phyloP scores from a whole-genome alignment of 805 yeast species.

The Wickerhamiella nectarea region DNA sequence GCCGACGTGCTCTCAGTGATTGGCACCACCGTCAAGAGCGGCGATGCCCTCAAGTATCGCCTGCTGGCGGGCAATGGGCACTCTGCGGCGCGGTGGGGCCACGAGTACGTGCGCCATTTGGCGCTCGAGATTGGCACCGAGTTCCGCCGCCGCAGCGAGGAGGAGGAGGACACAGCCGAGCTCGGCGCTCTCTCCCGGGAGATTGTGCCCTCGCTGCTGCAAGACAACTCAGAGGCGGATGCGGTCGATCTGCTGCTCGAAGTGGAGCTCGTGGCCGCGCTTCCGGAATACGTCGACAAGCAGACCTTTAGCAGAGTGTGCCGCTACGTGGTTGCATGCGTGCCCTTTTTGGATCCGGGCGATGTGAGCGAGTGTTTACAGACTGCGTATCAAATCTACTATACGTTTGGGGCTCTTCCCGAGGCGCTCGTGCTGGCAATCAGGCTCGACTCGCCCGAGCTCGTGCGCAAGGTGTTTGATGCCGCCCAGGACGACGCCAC shows the following conservation, averaged over 20 bases:
- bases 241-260: slow-evolving; percentile 90
- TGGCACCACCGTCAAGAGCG: slow-evolving; percentile 57
- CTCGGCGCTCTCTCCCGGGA: slow-evolving; percentile 55
- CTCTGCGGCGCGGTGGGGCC: slow-evolving; percentile 77
- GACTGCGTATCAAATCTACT: slow-evolving; percentile 77
- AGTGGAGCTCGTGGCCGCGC: slow-evolving; percentile 70
- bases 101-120: slow-evolving; percentile 90
- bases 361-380: slow-evolving; percentile 76
- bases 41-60: slow-evolving; percentile 71
- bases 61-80: slow-evolving; percentile 43
- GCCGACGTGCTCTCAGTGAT: slow-evolving; percentile 87
- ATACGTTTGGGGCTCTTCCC: slow-evolving; percentile 63
- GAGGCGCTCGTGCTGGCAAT: slow-evolving; percentile 80
- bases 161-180: slow-evolving; percentile 21
- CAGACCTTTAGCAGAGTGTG: slow-evolving; percentile 80
- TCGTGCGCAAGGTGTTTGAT: slow-evolving; percentile 67
- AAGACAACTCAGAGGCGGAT: slow-evolving; percentile 96
- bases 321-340: slow-evolving; percentile 87
- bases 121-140: slow-evolving; percentile 91
- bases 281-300: slow-evolving; percentile 74
- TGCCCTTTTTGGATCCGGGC: slow-evolving; percentile 90
- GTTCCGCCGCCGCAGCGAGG: slow-evolving; percentile 37
- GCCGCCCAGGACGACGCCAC: slow-evolving; percentile 60
- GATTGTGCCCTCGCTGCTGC: slow-evolving; percentile 77
- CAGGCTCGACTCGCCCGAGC: slow-evolving; percentile 66